Conservation (phyloP, 257 asterid genomes). For the Plantago ovata region DNA sequence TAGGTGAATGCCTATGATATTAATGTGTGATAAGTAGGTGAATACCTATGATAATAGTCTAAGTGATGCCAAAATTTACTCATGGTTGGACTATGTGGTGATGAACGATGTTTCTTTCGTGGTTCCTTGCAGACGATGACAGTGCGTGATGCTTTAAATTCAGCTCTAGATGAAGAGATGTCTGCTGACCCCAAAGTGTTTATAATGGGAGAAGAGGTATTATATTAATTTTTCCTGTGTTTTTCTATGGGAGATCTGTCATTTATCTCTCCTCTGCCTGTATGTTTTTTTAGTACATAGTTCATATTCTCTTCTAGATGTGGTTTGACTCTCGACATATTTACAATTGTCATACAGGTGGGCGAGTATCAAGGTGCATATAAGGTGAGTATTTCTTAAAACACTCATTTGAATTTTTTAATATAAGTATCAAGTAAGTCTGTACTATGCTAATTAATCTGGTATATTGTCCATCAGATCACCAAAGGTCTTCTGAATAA, state of each 20-base stretch:
- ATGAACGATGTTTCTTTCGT: conserved; percentile 5
- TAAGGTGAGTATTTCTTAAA: conserved; percentile 51
- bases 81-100: background rate
- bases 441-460: background rate
- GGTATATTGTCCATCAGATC: conserved; percentile 38
- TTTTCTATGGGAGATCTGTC: background rate
- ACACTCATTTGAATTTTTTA: background rate
- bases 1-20: no score
- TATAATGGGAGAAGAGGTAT: conserved; percentile 77
- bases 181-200: conserved; percentile 53
- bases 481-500: conserved; percentile 75
- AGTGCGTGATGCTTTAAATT: conserved; percentile 59
- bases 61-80: background rate
- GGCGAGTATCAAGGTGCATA: conserved; percentile 96
- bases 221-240: conserved; percentile 6
- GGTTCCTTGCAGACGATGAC: conserved; percentile 47
- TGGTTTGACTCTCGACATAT: conserved; percentile 13
- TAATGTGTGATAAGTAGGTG: no score
- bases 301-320: background rate
- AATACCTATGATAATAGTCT: no score
- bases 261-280: background rate
- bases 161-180: conserved; percentile 69
- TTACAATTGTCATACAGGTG: conserved; percentile 40
- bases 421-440: background rate
- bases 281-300: background rate